Base-by-base conservation (phyloP, 768 basidiomycete species). In the Kwoniella sp. region DNA sequence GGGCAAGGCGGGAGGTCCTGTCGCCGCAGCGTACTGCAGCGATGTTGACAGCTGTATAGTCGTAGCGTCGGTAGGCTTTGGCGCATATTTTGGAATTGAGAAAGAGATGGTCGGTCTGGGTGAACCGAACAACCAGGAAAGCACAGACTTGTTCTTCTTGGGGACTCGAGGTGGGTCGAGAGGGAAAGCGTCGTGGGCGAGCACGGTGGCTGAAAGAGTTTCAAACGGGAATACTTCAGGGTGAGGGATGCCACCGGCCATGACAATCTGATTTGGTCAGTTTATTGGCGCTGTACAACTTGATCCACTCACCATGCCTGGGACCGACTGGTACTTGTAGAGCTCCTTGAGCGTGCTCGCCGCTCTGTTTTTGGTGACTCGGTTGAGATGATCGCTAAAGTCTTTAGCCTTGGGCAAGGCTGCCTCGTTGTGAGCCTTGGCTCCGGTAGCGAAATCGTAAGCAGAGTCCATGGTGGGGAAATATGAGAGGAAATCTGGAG, bases 211-310 rank as follows among this genome's bases (percentile, higher is more conserved):
- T 1, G 85, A 84, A 48, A 92, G 68, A 29, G 83, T 81, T 22
- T 87, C 83, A 73, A 88, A 88, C 0, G 80, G 80, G 67, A 80
- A 91, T 75, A 87, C 88, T 0, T 83, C 83, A 8, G 89, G 86
- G 64, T 82, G 83, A 0, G 90, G 90, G 25, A 88, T 71, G 12
- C 90, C 90, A 71, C 89, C 89, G n/a, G 88, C 88, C 65, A 91
- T 80, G 54, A 77, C 80, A 55, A 90, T 84, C 66, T 64, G 36
- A 19, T 29, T 3, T 17, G 26, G 48, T 25, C 2, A 13, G 17
- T 25, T 63, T 57, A 46, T 85, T 86, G 25, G 85, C 83, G 48
- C 79, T 81, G 3, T 79, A 82, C 64, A n/a, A n/a, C n/a, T n/a
- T n/a, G 83, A 15, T 19, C 27, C 2, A 44, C 55, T 29, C 63